Percentiles rank a stretch among this genome's conserved stretches.
Evolutionary conservation across 73 alveolate genomes (phyloP).

Genomic region (Stentor roeselii): DNA sequence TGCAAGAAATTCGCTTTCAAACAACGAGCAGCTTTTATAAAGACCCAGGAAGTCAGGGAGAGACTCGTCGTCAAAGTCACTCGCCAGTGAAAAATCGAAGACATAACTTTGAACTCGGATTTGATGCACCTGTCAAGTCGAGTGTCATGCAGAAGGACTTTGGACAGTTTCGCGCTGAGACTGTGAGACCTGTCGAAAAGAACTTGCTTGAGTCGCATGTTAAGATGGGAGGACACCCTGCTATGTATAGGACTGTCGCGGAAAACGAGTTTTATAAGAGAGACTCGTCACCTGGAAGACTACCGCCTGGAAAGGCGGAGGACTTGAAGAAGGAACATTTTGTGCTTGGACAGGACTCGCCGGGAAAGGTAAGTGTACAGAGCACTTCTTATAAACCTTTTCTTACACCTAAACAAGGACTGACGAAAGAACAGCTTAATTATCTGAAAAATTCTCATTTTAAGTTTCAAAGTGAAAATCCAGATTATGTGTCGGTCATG

Average conservation of each 20-base stretch:
- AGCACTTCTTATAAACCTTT: background rate
- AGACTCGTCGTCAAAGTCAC: background rate
- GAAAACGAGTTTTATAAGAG: background rate
- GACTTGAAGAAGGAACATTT: constrained; percentile 5
- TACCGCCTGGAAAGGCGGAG: background rate
- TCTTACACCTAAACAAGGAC: background rate
- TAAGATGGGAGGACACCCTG: background rate
- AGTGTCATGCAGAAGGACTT: background rate
- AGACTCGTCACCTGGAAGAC: background rate
- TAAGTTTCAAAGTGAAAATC: background rate
- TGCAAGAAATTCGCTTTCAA: background rate
- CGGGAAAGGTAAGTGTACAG: background rate
- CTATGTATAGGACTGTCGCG: background rate
- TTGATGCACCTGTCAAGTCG: background rate
- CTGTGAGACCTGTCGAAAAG: background rate
- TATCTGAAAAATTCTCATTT: background rate
- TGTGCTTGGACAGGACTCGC: background rate
- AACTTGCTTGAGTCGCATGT: background rate
- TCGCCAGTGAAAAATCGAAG: background rate
- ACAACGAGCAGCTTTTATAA: background rate
- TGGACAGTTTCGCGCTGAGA: background rate
- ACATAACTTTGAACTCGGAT: background rate
- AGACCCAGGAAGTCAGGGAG: background rate
- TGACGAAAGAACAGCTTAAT: background rate
- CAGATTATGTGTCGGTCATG: background rate